Percentiles rank a stretch among this genome's conserved stretches.
Conservation (phyloP, 164 flowering plant species). For the Euptelea pleiosperma region DNA sequence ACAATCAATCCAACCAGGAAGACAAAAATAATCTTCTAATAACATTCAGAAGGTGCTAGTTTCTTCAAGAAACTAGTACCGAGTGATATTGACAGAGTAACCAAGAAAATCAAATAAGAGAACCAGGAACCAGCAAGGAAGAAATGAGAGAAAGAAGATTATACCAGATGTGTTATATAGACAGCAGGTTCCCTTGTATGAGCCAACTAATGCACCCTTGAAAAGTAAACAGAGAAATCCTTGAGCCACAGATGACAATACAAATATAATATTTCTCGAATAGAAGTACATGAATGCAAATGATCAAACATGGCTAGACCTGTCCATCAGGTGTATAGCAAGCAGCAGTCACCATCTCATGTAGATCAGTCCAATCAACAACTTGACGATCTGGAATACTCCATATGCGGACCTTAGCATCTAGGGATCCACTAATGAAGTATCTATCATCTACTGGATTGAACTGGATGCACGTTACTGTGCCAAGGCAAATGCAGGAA, state of each 20-base stretch:
- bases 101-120: neutral
- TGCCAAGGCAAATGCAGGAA: slow-evolving; percentile 23
- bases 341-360: slow-evolving; percentile 99
- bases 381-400: slow-evolving; percentile 95
- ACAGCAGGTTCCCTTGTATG: slow-evolving; percentile 91
- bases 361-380: slow-evolving; percentile 96
- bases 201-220: slow-evolving; percentile 96
- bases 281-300: neutral
- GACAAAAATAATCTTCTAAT: neutral
- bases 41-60: too few species aligned
- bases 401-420: slow-evolving; percentile 98
- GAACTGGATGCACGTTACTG: slow-evolving; percentile 99
- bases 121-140: neutral
- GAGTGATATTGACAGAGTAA: neutral
- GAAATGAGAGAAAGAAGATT: neutral
- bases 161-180: slow-evolving; percentile 80
- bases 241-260: slow-evolving; percentile 14
- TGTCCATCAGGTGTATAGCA: slow-evolving; percentile 99
- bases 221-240: slow-evolving; percentile 18
- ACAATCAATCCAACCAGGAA: neutral
- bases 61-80: neutral
- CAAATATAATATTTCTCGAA: neutral
- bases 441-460: slow-evolving; percentile 95
- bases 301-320: slow-evolving; percentile 38
- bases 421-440: slow-evolving; percentile 97